Percentiles rank a stretch among this genome's conserved stretches.
Conservation (phyloP, 192 early-diverging fungal genomes). For the Jimgerdemannia flammicorona region DNA sequence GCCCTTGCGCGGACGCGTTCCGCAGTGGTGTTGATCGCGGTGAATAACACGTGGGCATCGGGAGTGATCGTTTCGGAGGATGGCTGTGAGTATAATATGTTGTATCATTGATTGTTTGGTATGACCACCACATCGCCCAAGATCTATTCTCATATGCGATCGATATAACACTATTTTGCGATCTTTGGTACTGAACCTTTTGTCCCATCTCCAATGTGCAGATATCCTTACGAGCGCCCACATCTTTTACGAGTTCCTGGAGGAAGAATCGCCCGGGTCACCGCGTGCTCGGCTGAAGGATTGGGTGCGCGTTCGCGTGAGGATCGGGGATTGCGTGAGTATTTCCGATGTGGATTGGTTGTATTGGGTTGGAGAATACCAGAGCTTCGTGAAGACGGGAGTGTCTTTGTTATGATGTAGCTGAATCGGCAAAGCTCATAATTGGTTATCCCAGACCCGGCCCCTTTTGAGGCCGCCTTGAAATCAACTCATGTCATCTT, state of each 20-base stretch:
- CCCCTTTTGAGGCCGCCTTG: not conserved
- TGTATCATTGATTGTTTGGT: not conserved
- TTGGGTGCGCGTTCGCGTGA: not conserved
- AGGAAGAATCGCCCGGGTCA: slow-evolving; percentile 25
- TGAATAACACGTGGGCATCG: slow-evolving; percentile 34
- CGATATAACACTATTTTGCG: no score
- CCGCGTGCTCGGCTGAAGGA: slow-evolving; percentile 21
- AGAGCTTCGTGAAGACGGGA: no score
- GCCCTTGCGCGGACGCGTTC: slow-evolving; percentile 23
- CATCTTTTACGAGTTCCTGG: slow-evolving; percentile 33
- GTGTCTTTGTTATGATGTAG: no score
- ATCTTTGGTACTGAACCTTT: no score
- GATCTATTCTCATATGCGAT: no score
- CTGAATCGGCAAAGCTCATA: no score
- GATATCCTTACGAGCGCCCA: slow-evolving; percentile 36
- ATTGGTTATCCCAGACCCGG: no score
- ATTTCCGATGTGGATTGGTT: not conserved
- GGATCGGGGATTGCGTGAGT: not conserved
- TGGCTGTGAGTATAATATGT: slow-evolving; percentile 26
- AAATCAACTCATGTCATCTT: not conserved
- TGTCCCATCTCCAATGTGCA: not conserved
- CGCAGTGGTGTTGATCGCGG: slow-evolving; percentile 33
- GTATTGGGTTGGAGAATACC: no score
- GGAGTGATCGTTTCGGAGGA: slow-evolving; percentile 30
- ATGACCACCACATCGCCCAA: no score